Percentiles rank a stretch among this genome's conserved stretches.
Conservation (phyloP, 176 grass and related monocot species). For the Aegilops speltoides region DNA sequence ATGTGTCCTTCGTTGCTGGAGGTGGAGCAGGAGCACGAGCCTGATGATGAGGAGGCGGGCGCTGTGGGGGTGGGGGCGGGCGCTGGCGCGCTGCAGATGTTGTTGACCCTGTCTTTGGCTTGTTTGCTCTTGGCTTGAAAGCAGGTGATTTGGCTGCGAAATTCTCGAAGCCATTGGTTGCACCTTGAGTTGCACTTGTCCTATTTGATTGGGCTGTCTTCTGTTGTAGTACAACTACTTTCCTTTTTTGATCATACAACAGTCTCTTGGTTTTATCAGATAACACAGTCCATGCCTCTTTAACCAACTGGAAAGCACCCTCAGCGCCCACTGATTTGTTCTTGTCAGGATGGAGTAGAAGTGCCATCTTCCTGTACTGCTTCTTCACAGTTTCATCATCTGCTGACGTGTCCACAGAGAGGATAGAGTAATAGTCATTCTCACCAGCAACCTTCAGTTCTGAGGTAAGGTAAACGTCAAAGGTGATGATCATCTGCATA, state of each 20-base stretch:
- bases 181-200: conserved; percentile 10
- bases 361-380: conserved; percentile 23
- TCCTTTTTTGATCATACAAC: conserved; percentile 33
- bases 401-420: conserved; percentile 17
- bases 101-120: conserved; percentile 17
- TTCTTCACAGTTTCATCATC: conserved; percentile 29
- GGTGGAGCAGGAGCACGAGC: background rate
- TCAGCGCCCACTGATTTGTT: conserved; percentile 34
- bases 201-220: background rate
- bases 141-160: conserved; percentile 5
- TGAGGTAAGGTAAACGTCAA: conserved; percentile 38
- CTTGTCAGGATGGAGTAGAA: conserved; percentile 10
- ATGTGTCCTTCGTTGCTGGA: conserved; percentile 8
- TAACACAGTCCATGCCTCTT: conserved; percentile 33
- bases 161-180: conserved; percentile 19
- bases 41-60: background rate
- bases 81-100: background rate
- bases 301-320: conserved; percentile 35
- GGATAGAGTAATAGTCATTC: conserved; percentile 42
- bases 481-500: conserved; percentile 33
- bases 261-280: conserved; percentile 33
- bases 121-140: background rate
- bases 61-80: background rate
- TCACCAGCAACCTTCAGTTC: conserved; percentile 28
- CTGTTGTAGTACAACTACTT: conserved; percentile 1